These are phyloP conservation scores for Phaeolepiota aurea DNA, from an alignment of 768 basidiomycete genomes.

Conservation along the genomic window DNA sequence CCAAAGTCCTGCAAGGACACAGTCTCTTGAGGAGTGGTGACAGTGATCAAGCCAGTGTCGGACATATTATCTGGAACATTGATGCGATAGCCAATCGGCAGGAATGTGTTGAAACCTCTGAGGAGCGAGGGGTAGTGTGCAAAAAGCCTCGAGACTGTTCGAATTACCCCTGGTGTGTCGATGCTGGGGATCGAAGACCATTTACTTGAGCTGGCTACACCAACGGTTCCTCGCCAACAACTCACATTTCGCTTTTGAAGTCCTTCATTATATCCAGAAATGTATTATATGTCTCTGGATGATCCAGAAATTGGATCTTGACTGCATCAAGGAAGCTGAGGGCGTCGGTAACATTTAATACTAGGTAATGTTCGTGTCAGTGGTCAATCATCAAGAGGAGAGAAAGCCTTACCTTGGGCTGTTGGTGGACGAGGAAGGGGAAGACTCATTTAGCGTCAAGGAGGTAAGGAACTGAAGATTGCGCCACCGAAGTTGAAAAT, in stretches of 20 bases:
- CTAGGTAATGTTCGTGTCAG: too few species aligned
- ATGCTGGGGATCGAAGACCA: too few species aligned
- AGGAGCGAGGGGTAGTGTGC: conserved; percentile 85
- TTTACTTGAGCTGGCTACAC: too few species aligned
- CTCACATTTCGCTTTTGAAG: conserved; percentile 90
- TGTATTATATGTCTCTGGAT: conserved; percentile 92
- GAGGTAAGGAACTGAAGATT: too few species aligned
- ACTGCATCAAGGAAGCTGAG: conserved; percentile 90
- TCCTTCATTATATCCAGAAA: conserved; percentile 99
- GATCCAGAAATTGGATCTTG: conserved; percentile 83
- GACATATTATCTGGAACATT: conserved; percentile 64
- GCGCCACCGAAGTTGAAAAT: too few species aligned
- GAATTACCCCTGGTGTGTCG: conserved; percentile 96
- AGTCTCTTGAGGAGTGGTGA: conserved; percentile 81
- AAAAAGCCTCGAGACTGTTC: conserved; percentile 90
- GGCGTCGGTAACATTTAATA: conserved; percentile 93
- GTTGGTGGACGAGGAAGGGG: too few species aligned
- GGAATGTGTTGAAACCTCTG: conserved; percentile 97
- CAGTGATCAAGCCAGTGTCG: conserved; percentile 62
- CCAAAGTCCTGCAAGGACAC: too few species aligned
- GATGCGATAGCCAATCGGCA: conserved; percentile 91
- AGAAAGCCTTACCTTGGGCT: too few species aligned
- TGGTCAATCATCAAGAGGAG: too few species aligned
- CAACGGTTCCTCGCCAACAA: conserved; percentile 13
- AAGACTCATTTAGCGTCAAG: too few species aligned